Percentiles rank a stretch among this genome's conserved stretches.
These are phyloP conservation scores for Smittium culicis DNA, from an alignment of 371 early-diverging fungal genomes.

Conservation along the genomic window DNA sequence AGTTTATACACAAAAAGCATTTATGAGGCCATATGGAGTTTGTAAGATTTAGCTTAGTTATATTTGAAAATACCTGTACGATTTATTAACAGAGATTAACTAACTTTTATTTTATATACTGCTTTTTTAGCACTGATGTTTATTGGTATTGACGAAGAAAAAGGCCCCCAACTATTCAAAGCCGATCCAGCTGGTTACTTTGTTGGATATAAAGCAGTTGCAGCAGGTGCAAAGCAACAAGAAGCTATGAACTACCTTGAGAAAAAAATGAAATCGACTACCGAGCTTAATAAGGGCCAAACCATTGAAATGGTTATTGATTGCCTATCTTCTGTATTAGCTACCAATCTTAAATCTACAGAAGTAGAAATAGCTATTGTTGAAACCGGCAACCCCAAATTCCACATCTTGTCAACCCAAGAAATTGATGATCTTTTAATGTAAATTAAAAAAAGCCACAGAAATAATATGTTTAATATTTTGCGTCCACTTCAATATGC, in stretches of 20 bases:
- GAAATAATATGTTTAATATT: too few relatives aligned
- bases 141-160: constrained; percentile 89
- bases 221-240: constrained; percentile 96
- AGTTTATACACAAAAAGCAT: constrained; percentile 97
- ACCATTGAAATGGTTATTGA: constrained; percentile 91
- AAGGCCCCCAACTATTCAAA: constrained; percentile 91
- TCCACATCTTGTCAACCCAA: constrained; percentile 59
- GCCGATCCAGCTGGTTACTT: constrained; percentile 96
- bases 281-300: constrained; percentile 63
- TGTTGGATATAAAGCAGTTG: constrained; percentile 90
- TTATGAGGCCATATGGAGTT: constrained; percentile 94
- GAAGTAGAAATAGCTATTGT: constrained; percentile 93
- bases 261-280: constrained; percentile 83
- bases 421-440: constrained; percentile 86
- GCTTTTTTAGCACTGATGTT: constrained; percentile 72
- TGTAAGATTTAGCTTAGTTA: constrained; percentile 43
- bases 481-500: too few relatives aligned
- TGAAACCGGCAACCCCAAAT: constrained; percentile 51
- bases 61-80: not conserved
- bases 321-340: constrained; percentile 77
- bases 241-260: constrained; percentile 91
- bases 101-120: not conserved
- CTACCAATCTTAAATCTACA: constrained; percentile 83
- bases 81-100: not conserved
- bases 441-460: not conserved